Conservation (phyloP, 1,139 yeast species). For the Hyphopichia burtonii region DNA sequence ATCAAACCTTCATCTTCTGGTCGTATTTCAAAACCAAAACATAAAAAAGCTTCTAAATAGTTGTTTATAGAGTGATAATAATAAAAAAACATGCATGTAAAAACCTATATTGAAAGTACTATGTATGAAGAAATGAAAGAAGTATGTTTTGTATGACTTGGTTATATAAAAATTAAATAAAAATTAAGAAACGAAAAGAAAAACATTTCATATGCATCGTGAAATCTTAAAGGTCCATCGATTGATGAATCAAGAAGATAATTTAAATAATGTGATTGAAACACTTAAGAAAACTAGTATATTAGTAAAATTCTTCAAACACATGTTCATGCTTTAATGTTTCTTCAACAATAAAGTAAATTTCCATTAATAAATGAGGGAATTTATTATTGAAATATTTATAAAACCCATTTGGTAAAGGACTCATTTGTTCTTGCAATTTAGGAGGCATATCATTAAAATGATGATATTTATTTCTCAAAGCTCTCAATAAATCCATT, state of each 20-base stretch:
- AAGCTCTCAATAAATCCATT: constrained; percentile 83
- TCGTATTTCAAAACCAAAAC: constrained; percentile 7
- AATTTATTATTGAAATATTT: constrained; percentile 69
- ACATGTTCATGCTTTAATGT: constrained; percentile 61
- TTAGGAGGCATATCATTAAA: constrained; percentile 80
- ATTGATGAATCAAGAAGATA: neutral
- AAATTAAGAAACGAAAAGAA: neutral
- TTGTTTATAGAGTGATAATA: neutral
- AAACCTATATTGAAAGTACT: neutral
- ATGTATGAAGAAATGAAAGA: neutral
- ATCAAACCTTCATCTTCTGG: constrained; percentile 4
- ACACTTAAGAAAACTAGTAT: constrained; percentile 3
- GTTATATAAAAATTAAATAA: neutral
- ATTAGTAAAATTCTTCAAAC: constrained; percentile 51
- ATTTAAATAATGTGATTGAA: no score
- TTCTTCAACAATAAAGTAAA: constrained; percentile 62
- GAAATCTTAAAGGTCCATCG: neutral
- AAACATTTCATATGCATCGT: constrained; percentile 5
- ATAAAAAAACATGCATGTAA: neutral
- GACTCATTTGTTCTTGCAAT: constrained; percentile 63
- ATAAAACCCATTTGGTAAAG: constrained; percentile 83
- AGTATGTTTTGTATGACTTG: neutral
- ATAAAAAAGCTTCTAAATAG: neutral
- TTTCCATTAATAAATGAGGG: constrained; percentile 75
- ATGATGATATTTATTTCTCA: constrained; percentile 91